Conservation (phyloP, 2,329 filamentous ascomycete genomes). For the Diaporthe ilicicola region DNA sequence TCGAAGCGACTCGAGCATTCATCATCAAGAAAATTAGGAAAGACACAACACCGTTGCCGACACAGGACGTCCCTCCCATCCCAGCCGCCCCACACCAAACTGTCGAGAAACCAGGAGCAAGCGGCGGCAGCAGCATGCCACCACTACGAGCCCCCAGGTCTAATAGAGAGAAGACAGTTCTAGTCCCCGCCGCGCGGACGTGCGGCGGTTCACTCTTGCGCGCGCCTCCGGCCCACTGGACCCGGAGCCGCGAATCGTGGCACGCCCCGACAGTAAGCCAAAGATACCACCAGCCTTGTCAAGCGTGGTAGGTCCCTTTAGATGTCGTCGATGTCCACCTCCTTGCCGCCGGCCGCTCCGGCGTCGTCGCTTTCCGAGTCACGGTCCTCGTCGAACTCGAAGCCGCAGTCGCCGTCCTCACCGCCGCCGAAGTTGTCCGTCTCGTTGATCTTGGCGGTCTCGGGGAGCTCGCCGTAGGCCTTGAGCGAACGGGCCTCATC, state of each 20-base stretch:
- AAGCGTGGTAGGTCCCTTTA: conserved; percentile 53
- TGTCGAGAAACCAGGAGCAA: conserved; percentile 51
- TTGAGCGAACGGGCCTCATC: conserved; percentile 96
- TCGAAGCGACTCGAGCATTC: not conserved
- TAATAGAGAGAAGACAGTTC: conserved; percentile 73
- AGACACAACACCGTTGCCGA: conserved; percentile 20
- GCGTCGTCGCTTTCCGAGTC: conserved; percentile 67
- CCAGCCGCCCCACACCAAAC: conserved; percentile 51
- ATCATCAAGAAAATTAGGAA: conserved; percentile 19
- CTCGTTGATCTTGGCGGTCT: conserved; percentile 99
- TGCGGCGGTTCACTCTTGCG: not conserved
- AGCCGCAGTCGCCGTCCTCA: conserved; percentile 94
- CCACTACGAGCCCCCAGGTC: conserved; percentile 41
- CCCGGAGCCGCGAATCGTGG: not conserved
- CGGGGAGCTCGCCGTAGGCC: conserved; percentile 95
- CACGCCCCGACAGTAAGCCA: not conserved
- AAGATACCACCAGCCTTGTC: not conserved
- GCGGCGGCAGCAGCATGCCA: not conserved
- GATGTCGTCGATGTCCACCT: conserved; percentile 93
- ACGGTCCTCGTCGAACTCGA: conserved; percentile 97
- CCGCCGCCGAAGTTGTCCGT: conserved; percentile 93
- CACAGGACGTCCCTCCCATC: conserved; percentile 68
- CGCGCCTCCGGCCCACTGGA: not conserved
- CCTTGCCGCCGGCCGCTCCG: conserved; percentile 62
- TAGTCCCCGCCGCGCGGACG: conserved; percentile 38